phyloP scores from a whole-genome alignment of 805 yeast species.

The Ogataea pignaliae region DNA sequence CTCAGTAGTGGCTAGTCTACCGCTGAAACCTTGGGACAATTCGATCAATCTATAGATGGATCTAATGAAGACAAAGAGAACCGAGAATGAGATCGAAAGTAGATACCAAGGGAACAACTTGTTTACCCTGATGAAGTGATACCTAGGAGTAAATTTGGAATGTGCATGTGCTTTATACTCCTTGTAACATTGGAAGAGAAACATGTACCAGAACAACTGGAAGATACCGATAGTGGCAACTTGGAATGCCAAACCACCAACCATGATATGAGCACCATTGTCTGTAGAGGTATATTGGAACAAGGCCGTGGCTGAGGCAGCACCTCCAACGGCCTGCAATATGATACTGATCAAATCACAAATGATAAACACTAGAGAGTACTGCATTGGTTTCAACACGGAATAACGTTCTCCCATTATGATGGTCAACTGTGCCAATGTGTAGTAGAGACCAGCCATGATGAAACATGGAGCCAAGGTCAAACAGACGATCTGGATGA shows the following conservation, averaged over 20 bases:
- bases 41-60: conserved; percentile 74
- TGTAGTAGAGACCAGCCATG: conserved; percentile 78
- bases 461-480: conserved; percentile 80
- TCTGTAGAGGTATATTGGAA: conserved; percentile 26
- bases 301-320: conserved; percentile 50
- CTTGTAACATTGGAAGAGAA: conserved; percentile 38
- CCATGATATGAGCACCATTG: conserved; percentile 62
- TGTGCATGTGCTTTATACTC: conserved; percentile 24
- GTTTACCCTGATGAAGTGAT: conserved; percentile 31
- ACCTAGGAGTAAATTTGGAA: conserved; percentile 34
- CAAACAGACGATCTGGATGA: conserved; percentile 62
- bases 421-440: conserved; percentile 62
- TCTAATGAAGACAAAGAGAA: conserved; percentile 55
- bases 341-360: conserved; percentile 63
- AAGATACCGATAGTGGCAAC: conserved; percentile 66
- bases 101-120: conserved; percentile 40
- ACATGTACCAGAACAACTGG: conserved; percentile 43
- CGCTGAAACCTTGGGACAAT: conserved; percentile 67
- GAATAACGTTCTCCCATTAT: conserved; percentile 56
- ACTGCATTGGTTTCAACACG: conserved; percentile 49
- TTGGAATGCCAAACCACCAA: conserved; percentile 76
- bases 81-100: conserved; percentile 40
- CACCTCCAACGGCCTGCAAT: conserved; percentile 78
- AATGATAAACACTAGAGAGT: conserved; percentile 58
- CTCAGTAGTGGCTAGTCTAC: conserved; percentile 59